Evolutionary conservation across 169 alveolate genomes (phyloP).

Genomic region (Pseudocohnilembus persalinus): DNA sequence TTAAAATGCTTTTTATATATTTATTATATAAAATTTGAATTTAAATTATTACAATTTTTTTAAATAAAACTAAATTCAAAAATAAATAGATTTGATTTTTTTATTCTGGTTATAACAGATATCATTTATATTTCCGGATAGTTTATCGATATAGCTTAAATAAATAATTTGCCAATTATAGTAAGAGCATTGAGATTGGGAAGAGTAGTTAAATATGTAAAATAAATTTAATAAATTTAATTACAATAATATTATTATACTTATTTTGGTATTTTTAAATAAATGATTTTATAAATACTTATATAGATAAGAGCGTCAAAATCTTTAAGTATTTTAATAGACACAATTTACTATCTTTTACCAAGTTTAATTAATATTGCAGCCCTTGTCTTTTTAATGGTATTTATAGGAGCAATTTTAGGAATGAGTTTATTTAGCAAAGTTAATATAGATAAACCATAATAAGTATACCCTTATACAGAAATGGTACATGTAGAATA

Average conservation of each 20-base stretch:
- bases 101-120: conserved; percentile 7
- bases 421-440: conserved; percentile 18
- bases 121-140: not conserved
- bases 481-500: not conserved
- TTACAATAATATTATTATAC: not conserved
- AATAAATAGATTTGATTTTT: conserved; percentile 13
- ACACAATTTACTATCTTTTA: conserved; percentile 13
- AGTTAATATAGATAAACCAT: too few relatives aligned
- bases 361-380: conserved; percentile 21
- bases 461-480: not conserved
- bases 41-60: not conserved
- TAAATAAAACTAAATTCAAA: not conserved
- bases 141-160: not conserved
- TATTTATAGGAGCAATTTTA: conserved; percentile 15
- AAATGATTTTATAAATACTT: not conserved
- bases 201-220: conserved; percentile 14
- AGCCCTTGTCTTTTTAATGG: not conserved
- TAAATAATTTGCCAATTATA: conserved; percentile 4
- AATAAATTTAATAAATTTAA: too few relatives aligned
- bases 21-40: not conserved
- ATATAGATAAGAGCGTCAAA: conserved; percentile 11
- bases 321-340: conserved; percentile 9
- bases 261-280: not conserved
- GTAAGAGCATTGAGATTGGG: conserved; percentile 29
- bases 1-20: not conserved